A percentile compares a stretch with the other conserved stretches of the same genome.
Conservation (phyloP, 371 early-diverging fungal species). For the Circinella minor region DNA sequence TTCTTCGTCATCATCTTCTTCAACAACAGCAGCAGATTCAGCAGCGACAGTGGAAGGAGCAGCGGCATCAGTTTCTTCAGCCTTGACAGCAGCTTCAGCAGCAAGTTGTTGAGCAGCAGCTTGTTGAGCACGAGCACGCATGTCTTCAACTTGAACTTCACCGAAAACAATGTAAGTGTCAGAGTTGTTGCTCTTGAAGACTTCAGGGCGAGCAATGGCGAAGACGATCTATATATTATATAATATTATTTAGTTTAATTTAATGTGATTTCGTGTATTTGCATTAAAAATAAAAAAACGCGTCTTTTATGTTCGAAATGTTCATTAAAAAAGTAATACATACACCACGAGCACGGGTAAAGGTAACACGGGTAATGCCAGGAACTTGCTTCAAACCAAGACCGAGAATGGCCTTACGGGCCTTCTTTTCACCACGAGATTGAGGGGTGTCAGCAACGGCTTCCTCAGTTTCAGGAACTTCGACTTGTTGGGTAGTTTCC, state of each 20-base stretch:
- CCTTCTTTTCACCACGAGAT: constrained; percentile 93
- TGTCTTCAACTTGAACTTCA: constrained; percentile 91
- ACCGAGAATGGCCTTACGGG: constrained; percentile 93
- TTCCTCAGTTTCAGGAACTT: constrained; percentile 28
- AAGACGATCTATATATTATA: constrained; percentile 69
- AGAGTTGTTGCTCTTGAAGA: constrained; percentile 88
- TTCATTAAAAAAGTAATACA: constrained; percentile 21
- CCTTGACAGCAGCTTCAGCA: constrained; percentile 59
- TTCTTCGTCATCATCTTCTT: constrained; percentile 60
- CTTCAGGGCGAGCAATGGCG: constrained; percentile 90
- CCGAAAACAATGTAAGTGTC: constrained; percentile 98
- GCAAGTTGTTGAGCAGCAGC: constrained; percentile 69
- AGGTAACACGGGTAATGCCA: constrained; percentile 91
- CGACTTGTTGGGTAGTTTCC: constrained; percentile 16
- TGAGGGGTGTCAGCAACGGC: constrained; percentile 52
- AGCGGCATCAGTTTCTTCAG: constrained; percentile 49
- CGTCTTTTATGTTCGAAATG: background rate
- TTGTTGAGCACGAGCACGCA: constrained; percentile 75
- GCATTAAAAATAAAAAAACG: background rate
- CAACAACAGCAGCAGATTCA: constrained; percentile 52
- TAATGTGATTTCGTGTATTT: no score
- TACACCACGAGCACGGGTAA: constrained; percentile 85
- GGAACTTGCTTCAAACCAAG: constrained; percentile 88
- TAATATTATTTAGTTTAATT: no score
- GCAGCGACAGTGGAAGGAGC: constrained; percentile 35